Base-by-base conservation (phyloP, 2,329 filamentous ascomycete genomes). In the Paraconiothyrium sp. region DNA sequence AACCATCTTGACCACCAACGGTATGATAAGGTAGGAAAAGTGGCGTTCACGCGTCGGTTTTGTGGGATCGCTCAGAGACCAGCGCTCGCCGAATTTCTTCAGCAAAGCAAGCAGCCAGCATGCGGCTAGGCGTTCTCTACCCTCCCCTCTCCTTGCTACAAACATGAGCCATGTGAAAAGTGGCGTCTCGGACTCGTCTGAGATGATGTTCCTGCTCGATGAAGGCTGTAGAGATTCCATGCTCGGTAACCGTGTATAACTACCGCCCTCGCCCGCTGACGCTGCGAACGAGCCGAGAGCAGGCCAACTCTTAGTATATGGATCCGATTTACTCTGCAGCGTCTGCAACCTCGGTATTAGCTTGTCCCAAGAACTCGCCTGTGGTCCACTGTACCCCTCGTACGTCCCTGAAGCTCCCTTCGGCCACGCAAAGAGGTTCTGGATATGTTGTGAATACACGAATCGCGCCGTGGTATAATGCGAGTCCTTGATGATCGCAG, bases 401-500 rank as follows among this genome's bases (percentile, higher is more conserved):
- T 68, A 73, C 30, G 62, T 49, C 34, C 62, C 54, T 32, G 68
- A 51, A 10, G 63, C 63, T 39, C 72, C 67, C 54, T 76, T 77
- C 4, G 72, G 69, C 67, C 72, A 72, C 14, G 68, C 71, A 48
- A 78, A 78, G 30, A 75, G 66, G 57, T 70, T 67, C 51, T 74
- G 75, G 58, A 80, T 77, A 16, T 75, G 69, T n/a, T 77, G 74
- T 6, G 80, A 81, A 58, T 83, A 81, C 22, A 83, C 69, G 50
- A 84, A 78, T 14, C 92, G 87, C 66, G 90, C 90, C 10, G 92
- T 89, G 58, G 93, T 88, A 77, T 90, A 92, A 67, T 89, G 90
- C 0, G 94, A 97, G 70, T 92, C 88, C 63, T 89, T 86, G 54
- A 97, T 86, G 51, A 97, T 90, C 49, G 89, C 86, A 22, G 89